Conservation (phyloP, 257 asterid genomes). For the Scutellaria baicalensis region DNA sequence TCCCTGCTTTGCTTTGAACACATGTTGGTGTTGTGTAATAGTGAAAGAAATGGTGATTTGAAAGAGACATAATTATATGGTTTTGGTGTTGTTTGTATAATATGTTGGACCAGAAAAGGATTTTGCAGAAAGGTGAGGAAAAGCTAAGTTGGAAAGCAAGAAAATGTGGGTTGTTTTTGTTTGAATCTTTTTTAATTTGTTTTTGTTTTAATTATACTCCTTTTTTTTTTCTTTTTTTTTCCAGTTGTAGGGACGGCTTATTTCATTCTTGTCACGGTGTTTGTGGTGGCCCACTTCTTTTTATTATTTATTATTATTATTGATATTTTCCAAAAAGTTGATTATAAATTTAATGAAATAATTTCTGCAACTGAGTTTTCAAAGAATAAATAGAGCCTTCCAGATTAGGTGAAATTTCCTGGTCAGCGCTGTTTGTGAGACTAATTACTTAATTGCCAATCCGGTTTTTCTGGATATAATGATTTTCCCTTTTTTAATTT, state of each 20-base stretch:
- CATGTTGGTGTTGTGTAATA: too few species aligned
- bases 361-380: constrained; percentile 2
- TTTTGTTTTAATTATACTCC: constrained; percentile 6
- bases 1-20: too few species aligned
- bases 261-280: constrained; percentile 19
- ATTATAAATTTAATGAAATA: not conserved
- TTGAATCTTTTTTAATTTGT: not conserved
- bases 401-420: constrained; percentile 10
- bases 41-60: too few species aligned
- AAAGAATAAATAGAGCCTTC: not conserved
- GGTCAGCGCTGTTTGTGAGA: not conserved
- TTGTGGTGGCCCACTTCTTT: constrained; percentile 18
- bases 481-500: not conserved
- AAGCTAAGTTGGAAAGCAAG: constrained; percentile 26
- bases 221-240: too few species aligned
- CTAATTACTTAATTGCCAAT: not conserved
- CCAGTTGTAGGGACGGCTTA: constrained; percentile 16
- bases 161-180: constrained; percentile 15
- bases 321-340: not conserved
- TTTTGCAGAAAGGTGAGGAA: constrained; percentile 7
- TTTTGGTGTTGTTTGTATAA: not conserved
- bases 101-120: not conserved
- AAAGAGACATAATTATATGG: too few species aligned
- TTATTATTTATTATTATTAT: not conserved
- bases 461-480: constrained; percentile 6